Conservation (phyloP, 257 asterid genomes). For the Euphrasia confusa region DNA sequence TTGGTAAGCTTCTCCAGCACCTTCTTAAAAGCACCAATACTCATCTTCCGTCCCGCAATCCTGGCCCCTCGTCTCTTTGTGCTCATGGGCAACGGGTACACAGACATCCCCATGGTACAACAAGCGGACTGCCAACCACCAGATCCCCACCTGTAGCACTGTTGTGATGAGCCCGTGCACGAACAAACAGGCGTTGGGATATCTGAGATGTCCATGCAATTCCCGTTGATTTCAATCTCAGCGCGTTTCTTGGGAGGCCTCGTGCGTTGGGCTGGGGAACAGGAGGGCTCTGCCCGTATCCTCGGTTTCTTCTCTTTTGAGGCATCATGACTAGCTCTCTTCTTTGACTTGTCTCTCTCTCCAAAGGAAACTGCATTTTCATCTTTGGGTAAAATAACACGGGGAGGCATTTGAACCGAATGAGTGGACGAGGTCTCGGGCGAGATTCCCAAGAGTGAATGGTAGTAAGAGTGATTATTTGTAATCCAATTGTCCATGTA, state of each 20-base stretch:
- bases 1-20: constrained; percentile 74
- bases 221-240: constrained; percentile 67
- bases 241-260: constrained; percentile 76
- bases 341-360: constrained; percentile 48
- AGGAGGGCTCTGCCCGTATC: constrained; percentile 29
- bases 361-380: constrained; percentile 34
- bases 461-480: constrained; percentile 33
- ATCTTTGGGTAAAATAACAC: constrained; percentile 29
- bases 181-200: constrained; percentile 78
- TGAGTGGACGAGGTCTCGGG: constrained; percentile 54
- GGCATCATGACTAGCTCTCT: constrained; percentile 42
- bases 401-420: constrained; percentile 48
- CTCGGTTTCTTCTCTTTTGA: constrained; percentile 63
- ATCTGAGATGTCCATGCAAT: constrained; percentile 64
- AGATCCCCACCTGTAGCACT: constrained; percentile 90
- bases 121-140: constrained; percentile 99
- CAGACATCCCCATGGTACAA: constrained; percentile 66
- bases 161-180: constrained; percentile 77
- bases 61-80: constrained; percentile 77
- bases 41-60: constrained; percentile 91
- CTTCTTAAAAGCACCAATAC: constrained; percentile 85
- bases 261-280: constrained; percentile 38
- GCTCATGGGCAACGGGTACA: constrained; percentile 78
- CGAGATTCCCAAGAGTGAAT: constrained; percentile 43
- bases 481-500: constrained; percentile 46